Conservation (phyloP, 371 early-diverging fungal genomes). For the Apophysomyces elegans region DNA sequence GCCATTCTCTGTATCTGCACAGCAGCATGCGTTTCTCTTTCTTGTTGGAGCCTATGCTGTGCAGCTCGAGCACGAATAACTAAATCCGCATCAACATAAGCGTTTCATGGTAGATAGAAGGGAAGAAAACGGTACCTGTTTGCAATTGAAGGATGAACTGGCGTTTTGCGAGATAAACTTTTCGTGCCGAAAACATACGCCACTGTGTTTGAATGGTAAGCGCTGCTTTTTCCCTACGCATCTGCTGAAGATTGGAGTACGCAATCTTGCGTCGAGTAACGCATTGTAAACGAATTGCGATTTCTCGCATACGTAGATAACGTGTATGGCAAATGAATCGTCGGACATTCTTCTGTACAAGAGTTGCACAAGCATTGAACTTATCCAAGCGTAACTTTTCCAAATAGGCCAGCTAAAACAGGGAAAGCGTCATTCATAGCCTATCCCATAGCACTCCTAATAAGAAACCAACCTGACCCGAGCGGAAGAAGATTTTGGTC, state of each 20-base stretch:
- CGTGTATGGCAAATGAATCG: constrained; percentile 69
- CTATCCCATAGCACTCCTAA: too few species aligned
- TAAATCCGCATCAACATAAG: constrained; percentile 3
- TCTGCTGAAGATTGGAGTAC: constrained; percentile 43
- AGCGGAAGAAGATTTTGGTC: constrained; percentile 98
- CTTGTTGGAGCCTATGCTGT: constrained; percentile 39
- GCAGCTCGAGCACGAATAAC: constrained; percentile 60
- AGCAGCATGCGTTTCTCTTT: constrained; percentile 70
- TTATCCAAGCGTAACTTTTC: constrained; percentile 87
- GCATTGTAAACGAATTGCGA: constrained; percentile 63
- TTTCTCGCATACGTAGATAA: constrained; percentile 62
- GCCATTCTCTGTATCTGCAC: constrained; percentile 70
- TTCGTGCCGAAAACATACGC: constrained; percentile 70
- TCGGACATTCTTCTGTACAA: constrained; percentile 90
- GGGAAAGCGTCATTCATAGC: background rate
- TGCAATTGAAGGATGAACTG: constrained; percentile 38
- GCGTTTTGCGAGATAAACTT: constrained; percentile 47
- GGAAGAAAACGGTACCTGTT: constrained; percentile 29
- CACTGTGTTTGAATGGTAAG: constrained; percentile 71
- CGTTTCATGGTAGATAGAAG: background rate
- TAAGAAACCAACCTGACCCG: constrained; percentile 62
- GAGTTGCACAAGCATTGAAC: constrained; percentile 75
- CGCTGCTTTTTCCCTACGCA: constrained; percentile 77
- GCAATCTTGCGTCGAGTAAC: constrained; percentile 66
- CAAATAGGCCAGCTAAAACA: constrained; percentile 76